Conservation (phyloP, 129 eudicot species). For the Chrysanthemum seticuspe region DNA sequence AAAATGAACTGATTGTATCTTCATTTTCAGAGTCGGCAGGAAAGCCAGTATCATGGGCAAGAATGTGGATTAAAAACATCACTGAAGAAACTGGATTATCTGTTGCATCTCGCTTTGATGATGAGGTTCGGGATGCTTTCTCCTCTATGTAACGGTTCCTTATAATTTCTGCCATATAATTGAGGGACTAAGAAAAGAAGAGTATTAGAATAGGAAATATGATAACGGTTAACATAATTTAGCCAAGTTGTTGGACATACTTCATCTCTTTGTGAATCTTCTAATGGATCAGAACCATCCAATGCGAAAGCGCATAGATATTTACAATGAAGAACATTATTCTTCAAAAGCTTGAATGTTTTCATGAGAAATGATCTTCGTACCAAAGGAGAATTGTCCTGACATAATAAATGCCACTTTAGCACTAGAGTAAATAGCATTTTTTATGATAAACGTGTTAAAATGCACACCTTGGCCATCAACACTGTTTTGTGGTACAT, state of each 20-base stretch:
- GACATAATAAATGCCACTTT: constrained; percentile 18
- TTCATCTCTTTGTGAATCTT: constrained; percentile 45
- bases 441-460: not conserved
- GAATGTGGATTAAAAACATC: constrained; percentile 74
- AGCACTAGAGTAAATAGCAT: constrained; percentile 8
- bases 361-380: constrained; percentile 60
- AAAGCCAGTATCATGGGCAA: constrained; percentile 76
- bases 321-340: constrained; percentile 54
- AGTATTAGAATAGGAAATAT: not conserved
- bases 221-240: constrained; percentile 7
- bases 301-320: constrained; percentile 80
- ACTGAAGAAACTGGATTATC: constrained; percentile 63
- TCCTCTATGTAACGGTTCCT: constrained; percentile 44
- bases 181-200: constrained; percentile 50
- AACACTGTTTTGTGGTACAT: constrained; percentile 61
- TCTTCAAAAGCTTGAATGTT: constrained; percentile 60
- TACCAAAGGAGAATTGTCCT: constrained; percentile 64
- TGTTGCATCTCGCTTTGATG: constrained; percentile 37
- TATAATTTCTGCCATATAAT: constrained; percentile 64
- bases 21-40: constrained; percentile 56
- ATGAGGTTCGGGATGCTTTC: constrained; percentile 23
- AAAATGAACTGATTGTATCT: constrained; percentile 43
- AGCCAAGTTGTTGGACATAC: constrained; percentile 34
- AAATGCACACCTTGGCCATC: constrained; percentile 68
- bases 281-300: constrained; percentile 42